Evolutionary conservation across 805 yeast species (phyloP), one percentile per base, ranked within the genome.

Genomic region (Wickerhamomyces chambardii): DNA sequence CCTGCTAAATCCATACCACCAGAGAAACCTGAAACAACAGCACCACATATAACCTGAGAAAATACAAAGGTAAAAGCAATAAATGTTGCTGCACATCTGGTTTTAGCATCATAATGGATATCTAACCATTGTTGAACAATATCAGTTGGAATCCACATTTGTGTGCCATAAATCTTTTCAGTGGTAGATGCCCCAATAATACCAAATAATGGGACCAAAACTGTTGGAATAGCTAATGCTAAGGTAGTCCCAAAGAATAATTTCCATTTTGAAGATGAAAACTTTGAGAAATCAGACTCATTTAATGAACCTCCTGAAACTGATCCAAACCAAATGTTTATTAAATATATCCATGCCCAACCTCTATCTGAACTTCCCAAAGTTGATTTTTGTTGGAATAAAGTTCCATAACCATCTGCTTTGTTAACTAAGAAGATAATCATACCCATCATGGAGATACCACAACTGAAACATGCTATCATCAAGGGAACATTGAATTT

Each of bases 181-280:
- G 61, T 53, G 10, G 65, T 55, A 12, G 68, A 62, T 1, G 68
- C 67, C 21, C 66, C 62, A 32, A 65, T 48, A 30, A 66, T 51
- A 42, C 70, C 69, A 47, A 64, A 59, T 10, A 66, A 47, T 4
- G 71, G 71, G 21, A 66, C 61, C 27, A 66, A n/a, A n/a, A n/a
- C 36, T 2, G 70, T 58, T 31, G 64, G 64, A 22, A 59, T 45
- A 33, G 58, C 44, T 24, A 59, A 42, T 3, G 59, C 64, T 31
- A 40, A 17, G 10, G 38, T 42, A 25, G 39, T 40, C 19, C 54
- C 54, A 5, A 31, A 9, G 38, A 42, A 48, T 15, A 56, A 39
- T 25, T 39, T 45, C 14, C 33, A 40, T 16, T 45, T 49, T 28
- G 58, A 55, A 15, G 61, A 41, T 0, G 61, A 50, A 40, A 55